A percentile compares a stretch with the other conserved stretches of the same genome.
Evolutionary conservation across 2,329 filamentous ascomycete genomes (phyloP).

Genomic region (Fusarium buharicum): DNA sequence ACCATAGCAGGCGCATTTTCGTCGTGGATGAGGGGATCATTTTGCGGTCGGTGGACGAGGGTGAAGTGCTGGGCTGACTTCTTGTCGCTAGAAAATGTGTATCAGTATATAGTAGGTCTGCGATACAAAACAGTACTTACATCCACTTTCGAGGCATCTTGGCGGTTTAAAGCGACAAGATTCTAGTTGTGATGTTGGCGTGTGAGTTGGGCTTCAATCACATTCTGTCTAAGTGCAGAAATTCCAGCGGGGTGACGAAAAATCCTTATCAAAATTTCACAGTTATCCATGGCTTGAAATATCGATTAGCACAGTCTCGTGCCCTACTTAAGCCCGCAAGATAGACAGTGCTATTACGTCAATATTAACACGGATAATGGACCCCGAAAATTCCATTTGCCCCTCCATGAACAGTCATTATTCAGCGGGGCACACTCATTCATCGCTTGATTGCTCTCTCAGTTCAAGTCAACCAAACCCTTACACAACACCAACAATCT

Average conservation of each 20-base stretch:
- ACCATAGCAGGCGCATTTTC: constrained; percentile 88
- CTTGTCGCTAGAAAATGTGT: constrained; percentile 69
- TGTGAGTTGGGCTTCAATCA: constrained; percentile 45
- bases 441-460: constrained; percentile 33
- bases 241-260: constrained; percentile 47
- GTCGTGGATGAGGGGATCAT: constrained; percentile 97
- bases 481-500: constrained; percentile 33
- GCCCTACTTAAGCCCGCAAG: rapidly evolving
- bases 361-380: constrained; percentile 12
- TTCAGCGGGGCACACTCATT: constrained; percentile 49
- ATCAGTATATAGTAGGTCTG: constrained; percentile 14
- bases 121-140: neutral
- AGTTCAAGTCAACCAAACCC: constrained; percentile 28
- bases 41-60: constrained; percentile 94
- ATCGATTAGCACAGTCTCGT: constrained; percentile 47
- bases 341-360: constrained; percentile 46
- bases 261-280: constrained; percentile 45
- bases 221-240: constrained; percentile 46
- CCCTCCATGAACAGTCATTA: constrained; percentile 59
- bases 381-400: constrained; percentile 56
- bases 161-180: constrained; percentile 42
- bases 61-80: constrained; percentile 93
- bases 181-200: constrained; percentile 17
- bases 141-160: constrained; percentile 64
- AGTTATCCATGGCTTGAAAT: constrained; percentile 40